A percentile compares a stretch with the other conserved stretches of the same genome.
Evolutionary conservation across 352 stramenopile species (phyloP).

Genomic region (Globisporangium perplexum): DNA sequence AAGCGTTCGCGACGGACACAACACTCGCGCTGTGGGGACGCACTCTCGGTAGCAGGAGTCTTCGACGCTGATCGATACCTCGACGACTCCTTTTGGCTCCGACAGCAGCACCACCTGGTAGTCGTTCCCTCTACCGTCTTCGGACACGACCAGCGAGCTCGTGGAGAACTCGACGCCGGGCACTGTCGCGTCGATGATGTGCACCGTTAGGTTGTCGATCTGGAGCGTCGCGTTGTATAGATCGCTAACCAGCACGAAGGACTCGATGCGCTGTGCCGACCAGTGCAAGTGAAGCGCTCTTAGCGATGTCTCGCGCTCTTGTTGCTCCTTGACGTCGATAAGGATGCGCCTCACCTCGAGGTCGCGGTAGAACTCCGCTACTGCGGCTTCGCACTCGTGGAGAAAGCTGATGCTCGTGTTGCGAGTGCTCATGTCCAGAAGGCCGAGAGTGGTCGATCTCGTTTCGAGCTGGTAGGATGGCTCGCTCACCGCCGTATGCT

Average conservation of each 20-base stretch:
- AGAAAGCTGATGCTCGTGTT: conserved; percentile 5
- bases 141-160: conserved; percentile 50
- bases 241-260: conserved; percentile 18
- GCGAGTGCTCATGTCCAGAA: background rate
- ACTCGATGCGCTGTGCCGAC: conserved; percentile 24
- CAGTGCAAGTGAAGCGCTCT: conserved; percentile 28
- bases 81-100: conserved; percentile 47
- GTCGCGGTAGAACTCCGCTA: conserved; percentile 27
- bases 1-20: conserved; percentile 28
- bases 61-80: conserved; percentile 34
- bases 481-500: conserved; percentile 22
- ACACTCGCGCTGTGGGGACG: conserved; percentile 6
- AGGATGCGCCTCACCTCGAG: conserved; percentile 16
- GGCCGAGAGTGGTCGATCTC: conserved; percentile 12
- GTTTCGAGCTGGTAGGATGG: conserved; percentile 30
- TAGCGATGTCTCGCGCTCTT: conserved; percentile 16
- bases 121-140: conserved; percentile 61
- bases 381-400: conserved; percentile 6
- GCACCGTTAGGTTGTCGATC: conserved; percentile 15
- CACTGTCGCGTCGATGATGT: conserved; percentile 45
- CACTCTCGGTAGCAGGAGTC: conserved; percentile 59
- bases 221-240: conserved; percentile 18
- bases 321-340: background rate
- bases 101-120: conserved; percentile 69
- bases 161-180: conserved; percentile 69